Percentiles rank a stretch among this genome's conserved stretches.
These are phyloP conservation scores for Ophiocordyceps camponoti-floridani DNA, from an alignment of 2,329 filamentous ascomycete species.

Conservation along the genomic window DNA sequence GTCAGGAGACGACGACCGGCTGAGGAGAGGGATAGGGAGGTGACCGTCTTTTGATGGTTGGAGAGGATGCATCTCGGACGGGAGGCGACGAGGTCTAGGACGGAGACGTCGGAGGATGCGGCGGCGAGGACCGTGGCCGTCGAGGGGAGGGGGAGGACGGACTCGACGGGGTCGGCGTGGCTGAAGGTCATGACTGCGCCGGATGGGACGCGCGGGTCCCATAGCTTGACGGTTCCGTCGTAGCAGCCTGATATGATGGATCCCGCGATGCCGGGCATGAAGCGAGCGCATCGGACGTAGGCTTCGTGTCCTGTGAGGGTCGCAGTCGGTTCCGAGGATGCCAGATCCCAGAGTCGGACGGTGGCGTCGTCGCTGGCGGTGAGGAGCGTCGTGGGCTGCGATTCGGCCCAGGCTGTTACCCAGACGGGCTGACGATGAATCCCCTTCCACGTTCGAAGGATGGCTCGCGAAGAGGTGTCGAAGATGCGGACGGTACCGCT, in stretches of 20 bases:
- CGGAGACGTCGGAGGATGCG: slow-evolving; percentile 71
- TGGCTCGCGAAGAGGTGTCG: slow-evolving; percentile 71
- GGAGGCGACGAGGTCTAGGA: slow-evolving; percentile 82
- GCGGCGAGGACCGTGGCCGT: slow-evolving; percentile 76
- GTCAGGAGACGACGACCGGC: slow-evolving; percentile 67
- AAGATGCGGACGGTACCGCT: slow-evolving; percentile 89
- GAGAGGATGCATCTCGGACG: slow-evolving; percentile 72
- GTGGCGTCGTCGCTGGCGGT: slow-evolving; percentile 86
- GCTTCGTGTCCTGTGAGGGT: slow-evolving; percentile 79
- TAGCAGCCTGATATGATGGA: slow-evolving; percentile 84
- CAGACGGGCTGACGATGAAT: slow-evolving; percentile 85
- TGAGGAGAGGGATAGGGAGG: slow-evolving; percentile 65
- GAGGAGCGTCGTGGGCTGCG: slow-evolving; percentile 71
- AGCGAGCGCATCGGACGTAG: slow-evolving; percentile 77
- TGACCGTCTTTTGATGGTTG: slow-evolving; percentile 97
- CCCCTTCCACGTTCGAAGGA: slow-evolving; percentile 86
- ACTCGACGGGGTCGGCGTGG: slow-evolving; percentile 76
- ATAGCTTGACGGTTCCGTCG: slow-evolving; percentile 81
- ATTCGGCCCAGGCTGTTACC: slow-evolving; percentile 79
- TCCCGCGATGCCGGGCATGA: slow-evolving; percentile 60
- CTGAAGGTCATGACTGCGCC: slow-evolving; percentile 78
- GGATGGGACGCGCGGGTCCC: slow-evolving; percentile 68
- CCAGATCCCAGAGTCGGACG: slow-evolving; percentile 85
- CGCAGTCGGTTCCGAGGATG: slow-evolving; percentile 55
- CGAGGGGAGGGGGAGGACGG: slow-evolving; percentile 70